Percentiles rank a stretch among this genome's conserved stretches.
Evolutionary conservation across 345 rosid species (phyloP).

Genomic region (Kandelia obovata): DNA sequence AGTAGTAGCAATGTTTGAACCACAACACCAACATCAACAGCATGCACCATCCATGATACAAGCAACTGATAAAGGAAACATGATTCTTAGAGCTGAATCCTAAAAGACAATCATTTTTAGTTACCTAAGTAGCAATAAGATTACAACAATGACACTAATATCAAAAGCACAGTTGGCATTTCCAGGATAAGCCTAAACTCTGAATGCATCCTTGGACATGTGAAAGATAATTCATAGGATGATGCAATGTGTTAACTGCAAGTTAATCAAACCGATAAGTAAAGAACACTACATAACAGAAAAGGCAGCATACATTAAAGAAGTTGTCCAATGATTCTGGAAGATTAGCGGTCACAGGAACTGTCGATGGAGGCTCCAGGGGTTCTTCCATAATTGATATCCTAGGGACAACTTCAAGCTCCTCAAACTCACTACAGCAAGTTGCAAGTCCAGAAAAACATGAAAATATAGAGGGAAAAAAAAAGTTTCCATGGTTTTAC

Average conservation of each 20-base stretch:
- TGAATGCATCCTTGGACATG: background rate
- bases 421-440: slow-evolving; percentile 55
- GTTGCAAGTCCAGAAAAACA: background rate
- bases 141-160: background rate
- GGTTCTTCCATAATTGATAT: slow-evolving; percentile 57
- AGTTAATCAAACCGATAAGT: background rate
- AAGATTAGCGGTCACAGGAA: slow-evolving; percentile 33
- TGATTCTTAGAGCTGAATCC: background rate
- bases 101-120: background rate
- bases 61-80: background rate
- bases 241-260: background rate
- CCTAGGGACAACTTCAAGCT: slow-evolving; percentile 58
- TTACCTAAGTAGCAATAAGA: background rate
- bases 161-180: no score
- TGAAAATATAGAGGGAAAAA: background rate
- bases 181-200: no score
- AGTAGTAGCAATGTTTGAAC: no score
- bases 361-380: slow-evolving; percentile 48
- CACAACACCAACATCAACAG: no score
- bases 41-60: no score
- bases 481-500: no score
- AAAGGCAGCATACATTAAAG: slow-evolving; percentile 42
- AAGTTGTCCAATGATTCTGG: slow-evolving; percentile 57
- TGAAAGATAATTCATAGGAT: background rate
- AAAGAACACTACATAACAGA: background rate